Evolutionary conservation across 495 filamentous ascomycete species (phyloP), one percentile per base, ranked within the genome.

Genomic region (Annulohypoxylon nitens): DNA sequence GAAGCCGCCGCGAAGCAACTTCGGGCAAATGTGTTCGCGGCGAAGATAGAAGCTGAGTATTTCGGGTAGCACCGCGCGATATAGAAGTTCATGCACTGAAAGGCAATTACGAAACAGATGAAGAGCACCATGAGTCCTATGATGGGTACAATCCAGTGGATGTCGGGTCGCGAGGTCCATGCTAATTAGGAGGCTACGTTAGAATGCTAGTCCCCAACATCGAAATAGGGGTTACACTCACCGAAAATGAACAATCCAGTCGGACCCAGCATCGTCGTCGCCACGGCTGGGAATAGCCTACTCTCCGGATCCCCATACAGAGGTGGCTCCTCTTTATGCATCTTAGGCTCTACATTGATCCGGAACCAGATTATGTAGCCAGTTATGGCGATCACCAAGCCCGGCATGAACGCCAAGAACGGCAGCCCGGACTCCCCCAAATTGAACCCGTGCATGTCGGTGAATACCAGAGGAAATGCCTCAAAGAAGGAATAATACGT

Each of bases 401-500:
- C 92, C 1, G 93, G 87, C 64, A 93, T 84, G 10, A 93, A 79
- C n/a, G 91, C 90, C 33, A 92, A 77, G 75, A 94, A 95, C 23
- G 89, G 88, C 10, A 92, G 79, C 2, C 93, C 92, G 1, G 86
- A 84, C 74, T 92, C 89, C 79, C 88, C 91, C 1, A 93, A 81
- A 11, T 83, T 82, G 73, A 95, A 88, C n/a, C 85, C 86, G 78
- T 95, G 90, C 51, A 92, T 87, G 39, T 87, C 83, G 14, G 81
- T 66, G 76, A 94, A 95, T 34, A 93, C 89, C 30, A 94, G 78
- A 12, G 90, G 86, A 72, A 94, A 94, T 2, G 92, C 91, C 14
- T 92, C 91, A 75, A 95, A 94, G 80, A 94, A 95, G 8, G 94
- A 87, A 72, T 95, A 94, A 4, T 94, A 80, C 30, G 93, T 89